These are phyloP conservation scores for Brassica cretica DNA, from an alignment of 345 rosid genomes.

Conservation along the genomic window DNA sequence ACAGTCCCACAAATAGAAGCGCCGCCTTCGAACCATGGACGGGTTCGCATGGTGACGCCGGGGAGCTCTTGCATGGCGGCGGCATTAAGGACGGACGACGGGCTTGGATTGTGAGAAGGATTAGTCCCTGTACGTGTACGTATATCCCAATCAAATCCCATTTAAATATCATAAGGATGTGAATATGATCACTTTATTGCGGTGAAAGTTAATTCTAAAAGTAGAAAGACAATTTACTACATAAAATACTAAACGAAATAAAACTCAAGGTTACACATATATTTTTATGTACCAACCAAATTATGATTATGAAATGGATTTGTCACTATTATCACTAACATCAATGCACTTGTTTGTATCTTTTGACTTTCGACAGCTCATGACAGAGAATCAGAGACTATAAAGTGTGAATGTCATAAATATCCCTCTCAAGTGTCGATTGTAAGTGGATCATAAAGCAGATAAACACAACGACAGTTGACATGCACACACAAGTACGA, in stretches of 20 bases:
- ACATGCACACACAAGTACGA: constrained; percentile 21
- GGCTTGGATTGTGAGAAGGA: constrained; percentile 61
- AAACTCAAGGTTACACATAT: neutral
- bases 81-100: constrained; percentile 61
- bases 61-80: constrained; percentile 44
- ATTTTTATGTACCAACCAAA: too few species aligned
- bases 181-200: neutral
- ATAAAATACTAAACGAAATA: neutral
- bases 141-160: neutral
- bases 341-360: constrained; percentile 4
- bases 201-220: neutral
- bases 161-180: neutral
- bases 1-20: constrained; percentile 66
- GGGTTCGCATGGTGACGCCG: constrained; percentile 46
- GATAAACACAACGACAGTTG: neutral
- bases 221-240: neutral
- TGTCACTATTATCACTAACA: neutral
- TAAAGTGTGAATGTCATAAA: constrained; percentile 18
- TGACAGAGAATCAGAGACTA: neutral
- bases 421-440: constrained; percentile 6
- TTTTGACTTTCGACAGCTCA: constrained; percentile 19
- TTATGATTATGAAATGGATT: too few species aligned
- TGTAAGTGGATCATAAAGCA: constrained; percentile 5
- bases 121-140: constrained; percentile 22
- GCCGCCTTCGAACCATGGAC: constrained; percentile 61